A percentile compares a stretch with the other conserved stretches of the same genome.
Evolutionary conservation across 768 basidiomycete genomes (phyloP).

Genomic region (Tephrocybe sp.): DNA sequence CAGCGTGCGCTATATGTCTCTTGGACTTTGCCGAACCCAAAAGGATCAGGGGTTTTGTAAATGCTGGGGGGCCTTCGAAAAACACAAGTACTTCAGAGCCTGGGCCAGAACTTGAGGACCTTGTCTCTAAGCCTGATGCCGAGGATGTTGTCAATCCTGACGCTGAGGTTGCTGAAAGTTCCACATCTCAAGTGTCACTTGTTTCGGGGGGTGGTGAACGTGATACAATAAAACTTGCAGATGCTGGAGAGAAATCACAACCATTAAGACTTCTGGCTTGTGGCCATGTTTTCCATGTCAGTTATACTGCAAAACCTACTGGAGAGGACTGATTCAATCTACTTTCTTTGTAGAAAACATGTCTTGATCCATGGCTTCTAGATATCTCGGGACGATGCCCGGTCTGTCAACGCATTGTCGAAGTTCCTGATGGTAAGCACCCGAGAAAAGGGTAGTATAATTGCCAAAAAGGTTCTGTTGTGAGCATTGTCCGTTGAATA

Average conservation of each 20-base stretch:
- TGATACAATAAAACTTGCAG: conserved; percentile 53
- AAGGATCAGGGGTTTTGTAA: conserved; percentile 21
- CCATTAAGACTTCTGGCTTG: conserved; percentile 76
- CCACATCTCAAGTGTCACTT: neutral
- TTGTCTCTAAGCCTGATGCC: neutral
- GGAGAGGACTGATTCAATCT: conserved; percentile 8
- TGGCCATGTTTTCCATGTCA: conserved; percentile 89
- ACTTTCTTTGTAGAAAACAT: conserved; percentile 62
- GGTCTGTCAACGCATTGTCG: conserved; percentile 77
- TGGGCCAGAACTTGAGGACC: neutral
- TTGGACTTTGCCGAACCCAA: conserved; percentile 82
- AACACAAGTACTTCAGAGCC: neutral
- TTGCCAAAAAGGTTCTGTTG: neutral
- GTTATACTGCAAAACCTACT: conserved; percentile 25
- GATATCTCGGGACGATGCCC: conserved; percentile 89
- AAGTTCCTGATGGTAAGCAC: conserved; percentile 36
- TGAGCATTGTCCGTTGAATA: neutral
- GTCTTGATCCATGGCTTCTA: conserved; percentile 86
- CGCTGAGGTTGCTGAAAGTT: conserved; percentile 1
- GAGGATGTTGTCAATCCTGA: conserved; percentile 1
- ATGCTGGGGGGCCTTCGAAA: neutral
- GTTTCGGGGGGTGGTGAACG: neutral
- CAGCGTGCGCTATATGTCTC: conserved; percentile 82
- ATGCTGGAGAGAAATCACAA: conserved; percentile 76
- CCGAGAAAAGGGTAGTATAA: conserved; percentile 6